phyloP scores from a whole-genome alignment of 139 green algal species.

The Chlamydomonas sphaeroides region DNA sequence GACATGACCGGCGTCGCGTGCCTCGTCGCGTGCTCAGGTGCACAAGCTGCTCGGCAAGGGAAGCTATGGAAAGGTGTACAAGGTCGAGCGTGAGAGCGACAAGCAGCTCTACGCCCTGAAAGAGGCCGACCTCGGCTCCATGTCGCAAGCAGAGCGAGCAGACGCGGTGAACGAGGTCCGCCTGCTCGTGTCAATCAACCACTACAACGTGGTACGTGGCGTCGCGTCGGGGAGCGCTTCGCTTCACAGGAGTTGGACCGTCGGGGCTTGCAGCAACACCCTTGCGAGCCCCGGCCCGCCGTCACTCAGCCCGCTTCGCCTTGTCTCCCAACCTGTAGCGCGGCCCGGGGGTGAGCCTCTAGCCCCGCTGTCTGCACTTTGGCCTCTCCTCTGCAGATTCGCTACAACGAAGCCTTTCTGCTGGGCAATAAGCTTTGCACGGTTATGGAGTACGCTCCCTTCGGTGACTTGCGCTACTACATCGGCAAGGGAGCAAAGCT shows the following conservation, averaged over 20 bases:
- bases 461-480: conserved; percentile 73
- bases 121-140: conserved; percentile 78
- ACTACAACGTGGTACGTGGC: conserved; percentile 69
- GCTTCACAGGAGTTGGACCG: too few relatives aligned
- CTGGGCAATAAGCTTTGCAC: conserved; percentile 81
- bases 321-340: too few relatives aligned
- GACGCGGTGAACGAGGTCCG: conserved; percentile 85
- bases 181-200: conserved; percentile 74
- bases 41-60: conserved; percentile 82
- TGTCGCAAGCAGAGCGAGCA: conserved; percentile 68
- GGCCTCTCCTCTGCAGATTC: conserved; percentile 42
- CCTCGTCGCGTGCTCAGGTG: conserved; percentile 49
- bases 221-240: too few relatives aligned
- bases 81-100: conserved; percentile 68
- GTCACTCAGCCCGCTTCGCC: too few relatives aligned
- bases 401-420: conserved; percentile 84
- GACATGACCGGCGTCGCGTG: not conserved
- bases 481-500: conserved; percentile 71
- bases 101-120: conserved; percentile 80
- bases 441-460: conserved; percentile 84
- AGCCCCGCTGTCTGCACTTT: too few relatives aligned
- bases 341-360: too few relatives aligned
- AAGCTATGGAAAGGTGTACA: conserved; percentile 83
- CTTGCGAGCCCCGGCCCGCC: too few relatives aligned
- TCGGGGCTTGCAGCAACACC: too few relatives aligned